phyloP scores from a whole-genome alignment of 1,139 yeast genomes.

The Entelexis sorbosivorans region DNA sequence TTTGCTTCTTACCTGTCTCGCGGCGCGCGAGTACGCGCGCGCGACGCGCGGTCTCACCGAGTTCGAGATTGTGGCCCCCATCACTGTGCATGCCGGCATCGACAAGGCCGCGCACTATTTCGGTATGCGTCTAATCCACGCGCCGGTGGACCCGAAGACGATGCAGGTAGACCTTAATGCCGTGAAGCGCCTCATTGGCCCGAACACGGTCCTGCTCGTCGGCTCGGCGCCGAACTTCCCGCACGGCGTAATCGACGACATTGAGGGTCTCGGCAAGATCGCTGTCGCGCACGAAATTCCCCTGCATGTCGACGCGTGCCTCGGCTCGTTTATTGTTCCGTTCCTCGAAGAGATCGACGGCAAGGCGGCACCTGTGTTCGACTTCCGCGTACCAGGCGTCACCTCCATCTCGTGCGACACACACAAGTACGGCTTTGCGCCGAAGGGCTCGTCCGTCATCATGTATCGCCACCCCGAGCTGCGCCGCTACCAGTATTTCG shows the following conservation, averaged over 20 bases:
- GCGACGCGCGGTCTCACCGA: conserved; percentile 48
- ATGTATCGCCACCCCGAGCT: conserved; percentile 66
- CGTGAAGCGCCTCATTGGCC: conserved; percentile 55
- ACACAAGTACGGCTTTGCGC: conserved; percentile 96
- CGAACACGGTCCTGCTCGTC: conserved; percentile 68
- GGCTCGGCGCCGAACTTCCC: conserved; percentile 98
- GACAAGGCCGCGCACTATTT: conserved; percentile 90
- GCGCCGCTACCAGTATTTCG: conserved; percentile 73
- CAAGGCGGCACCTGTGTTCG: conserved; percentile 51
- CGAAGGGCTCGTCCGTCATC: conserved; percentile 87
- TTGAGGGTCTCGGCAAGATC: conserved; percentile 54
- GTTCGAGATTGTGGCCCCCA: conserved; percentile 86
- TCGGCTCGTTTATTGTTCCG: conserved; percentile 84
- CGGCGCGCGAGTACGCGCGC: conserved; percentile 62
- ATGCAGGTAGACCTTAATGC: conserved; percentile 55
- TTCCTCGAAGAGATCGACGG: conserved; percentile 60
- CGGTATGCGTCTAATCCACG: conserved; percentile 74
- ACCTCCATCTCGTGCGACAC: conserved; percentile 96
- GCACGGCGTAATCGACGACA: conserved; percentile 89
- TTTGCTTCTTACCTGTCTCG: conserved; percentile 66
- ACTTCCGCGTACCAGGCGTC: conserved; percentile 85
- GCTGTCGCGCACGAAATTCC: conserved; percentile 61
- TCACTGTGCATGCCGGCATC: conserved; percentile 87
- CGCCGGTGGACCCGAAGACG: conserved; percentile 58
- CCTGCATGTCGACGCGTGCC: conserved; percentile 87